Base-by-base conservation (phyloP, 2,329 filamentous ascomycete species). In the Thermochaetoides dissita region DNA sequence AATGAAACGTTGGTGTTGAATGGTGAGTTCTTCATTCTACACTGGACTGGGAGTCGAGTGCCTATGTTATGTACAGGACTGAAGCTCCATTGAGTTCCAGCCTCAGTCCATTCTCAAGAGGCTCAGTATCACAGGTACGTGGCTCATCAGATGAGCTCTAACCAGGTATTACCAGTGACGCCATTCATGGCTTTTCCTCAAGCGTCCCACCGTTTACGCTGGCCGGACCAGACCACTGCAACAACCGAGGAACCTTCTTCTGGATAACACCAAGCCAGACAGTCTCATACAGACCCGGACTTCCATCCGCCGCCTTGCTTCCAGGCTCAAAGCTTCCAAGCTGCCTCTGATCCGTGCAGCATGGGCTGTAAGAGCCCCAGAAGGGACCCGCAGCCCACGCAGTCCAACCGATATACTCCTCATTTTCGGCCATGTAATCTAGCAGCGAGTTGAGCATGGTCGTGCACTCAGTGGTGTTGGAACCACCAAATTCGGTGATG, bases 381-480 rank as follows among this genome's bases (percentile, higher is more conserved):
- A 71, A 60, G 0, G 68, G 67, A 0, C 67, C 67, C 0, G 67
- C 68, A 0, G 67, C 63, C 67, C 66, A 71, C 3, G 66, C 66
- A 0, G 67, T 68, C 67, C 67, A 71, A 3, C 68, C 67, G 37
- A 71, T 68, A 46, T 66, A 69, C 48, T 62, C 63, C 1, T 60
- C 55, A 46, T 69, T 67, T n/a, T 58, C 44, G 28, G 60, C 56
- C 60, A 71, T 67, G 51, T 68, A 67, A 40, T 64, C 60, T 10
- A 70, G 45, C 6, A 68, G 62, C 30, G 61, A 57, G 9, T 55
- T 53, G 6, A 70, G 57, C 53, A 67, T 66, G 3, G 51, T 47
- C 1, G 53, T 57, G 46, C 63, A 65, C 37, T 58, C 59, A 1
- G 65, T 66, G 33, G 64, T 63, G 47, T 67, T 67, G 7, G 59